phyloP scores from a whole-genome alignment of 1,284 basidiomycete species.

The Hypsizygus ulmarius region DNA sequence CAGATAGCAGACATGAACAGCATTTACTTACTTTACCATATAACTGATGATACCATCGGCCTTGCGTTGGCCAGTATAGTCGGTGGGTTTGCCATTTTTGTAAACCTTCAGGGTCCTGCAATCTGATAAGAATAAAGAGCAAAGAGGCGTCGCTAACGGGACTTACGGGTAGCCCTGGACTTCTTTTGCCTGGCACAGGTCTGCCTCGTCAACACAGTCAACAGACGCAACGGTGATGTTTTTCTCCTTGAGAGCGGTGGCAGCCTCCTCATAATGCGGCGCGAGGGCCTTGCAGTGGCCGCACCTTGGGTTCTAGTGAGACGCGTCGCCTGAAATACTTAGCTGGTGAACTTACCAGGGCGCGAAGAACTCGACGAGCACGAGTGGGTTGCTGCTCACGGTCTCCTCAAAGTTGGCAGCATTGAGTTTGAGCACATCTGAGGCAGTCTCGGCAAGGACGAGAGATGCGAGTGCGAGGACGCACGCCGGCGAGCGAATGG shows the following conservation, averaged over 20 bases:
- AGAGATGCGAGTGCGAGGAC: slow-evolving; percentile 54
- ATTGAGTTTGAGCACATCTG: slow-evolving; percentile 84
- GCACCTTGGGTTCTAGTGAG: slow-evolving; percentile 50
- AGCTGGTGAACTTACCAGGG: slow-evolving; percentile 61
- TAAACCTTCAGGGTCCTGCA: slow-evolving; percentile 85
- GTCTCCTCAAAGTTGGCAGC: slow-evolving; percentile 68
- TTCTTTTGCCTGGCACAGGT: slow-evolving; percentile 82
- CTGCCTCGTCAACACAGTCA: slow-evolving; percentile 88
- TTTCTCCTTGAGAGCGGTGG: slow-evolving; percentile 87
- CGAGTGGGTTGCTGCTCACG: slow-evolving; percentile 71
- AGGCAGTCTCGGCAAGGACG: slow-evolving; percentile 56
- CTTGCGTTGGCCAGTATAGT: slow-evolving; percentile 90
- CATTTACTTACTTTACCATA: slow-evolving; percentile 85
- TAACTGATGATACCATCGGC: slow-evolving; percentile 96
- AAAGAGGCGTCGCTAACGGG: not conserved
- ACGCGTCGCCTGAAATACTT: not conserved
- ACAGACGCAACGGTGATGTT: slow-evolving; percentile 94
- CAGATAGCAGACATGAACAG: not conserved
- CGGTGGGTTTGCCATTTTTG: slow-evolving; percentile 75
- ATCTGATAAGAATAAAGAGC: slow-evolving; percentile 9
- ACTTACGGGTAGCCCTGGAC: slow-evolving; percentile 91
- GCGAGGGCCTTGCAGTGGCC: slow-evolving; percentile 92
- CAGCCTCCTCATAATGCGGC: slow-evolving; percentile 95
- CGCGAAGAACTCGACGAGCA: slow-evolving; percentile 96
- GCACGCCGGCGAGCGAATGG: slow-evolving; percentile 47